Conservation (phyloP, 805 yeast genomes). For the Saccharomyces kudriavzevii region DNA sequence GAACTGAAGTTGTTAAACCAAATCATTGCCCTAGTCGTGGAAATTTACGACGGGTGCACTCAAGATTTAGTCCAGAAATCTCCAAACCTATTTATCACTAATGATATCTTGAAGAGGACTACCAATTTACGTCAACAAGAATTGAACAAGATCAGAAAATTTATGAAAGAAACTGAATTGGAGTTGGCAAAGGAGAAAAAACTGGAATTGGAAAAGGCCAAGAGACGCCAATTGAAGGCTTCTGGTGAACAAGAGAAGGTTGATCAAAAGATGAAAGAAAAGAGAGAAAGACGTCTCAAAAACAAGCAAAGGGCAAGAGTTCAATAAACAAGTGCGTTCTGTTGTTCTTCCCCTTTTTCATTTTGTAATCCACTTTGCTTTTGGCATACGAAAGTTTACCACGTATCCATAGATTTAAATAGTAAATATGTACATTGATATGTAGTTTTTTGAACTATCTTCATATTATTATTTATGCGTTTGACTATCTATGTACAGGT, state of each 20-base stretch:
- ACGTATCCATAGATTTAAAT: neutral
- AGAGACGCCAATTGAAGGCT: slow-evolving; percentile 50
- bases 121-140: slow-evolving; percentile 72
- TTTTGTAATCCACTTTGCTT: neutral
- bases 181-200: slow-evolving; percentile 66
- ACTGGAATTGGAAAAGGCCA: slow-evolving; percentile 59
- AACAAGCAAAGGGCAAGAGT: slow-evolving; percentile 49
- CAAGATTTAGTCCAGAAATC: slow-evolving; percentile 30
- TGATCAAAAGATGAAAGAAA: slow-evolving; percentile 72
- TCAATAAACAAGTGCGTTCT: slow-evolving; percentile 6
- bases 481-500: neutral
- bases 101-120: slow-evolving; percentile 71
- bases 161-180: slow-evolving; percentile 53
- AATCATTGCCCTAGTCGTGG: slow-evolving; percentile 49
- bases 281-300: slow-evolving; percentile 66
- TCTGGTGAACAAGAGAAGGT: slow-evolving; percentile 69
- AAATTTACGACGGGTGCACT: slow-evolving; percentile 51
- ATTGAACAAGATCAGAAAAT: slow-evolving; percentile 57
- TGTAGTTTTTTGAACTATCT: neutral
- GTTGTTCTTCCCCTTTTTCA: neutral
- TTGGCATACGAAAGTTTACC: neutral
- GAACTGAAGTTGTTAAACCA: slow-evolving; percentile 44
- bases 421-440: neutral
- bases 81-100: slow-evolving; percentile 48
- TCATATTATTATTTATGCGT: neutral